Evolutionary conservation across 805 yeast genomes (phyloP).

Genomic region (Starmerella kuoi): DNA sequence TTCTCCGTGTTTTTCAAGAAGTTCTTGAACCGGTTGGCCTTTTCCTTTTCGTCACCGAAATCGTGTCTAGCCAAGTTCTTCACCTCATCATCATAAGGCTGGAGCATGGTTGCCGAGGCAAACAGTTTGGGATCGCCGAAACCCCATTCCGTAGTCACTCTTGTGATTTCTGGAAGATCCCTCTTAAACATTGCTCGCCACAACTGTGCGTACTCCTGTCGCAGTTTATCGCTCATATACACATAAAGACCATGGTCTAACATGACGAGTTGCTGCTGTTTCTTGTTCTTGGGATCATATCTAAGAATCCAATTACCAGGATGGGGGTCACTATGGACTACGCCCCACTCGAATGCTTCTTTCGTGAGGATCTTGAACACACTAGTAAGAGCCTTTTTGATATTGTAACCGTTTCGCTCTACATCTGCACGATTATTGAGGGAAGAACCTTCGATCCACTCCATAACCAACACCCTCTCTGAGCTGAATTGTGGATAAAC

Average conservation of each 20-base stretch:
- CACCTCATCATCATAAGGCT: slow-evolving; percentile 31
- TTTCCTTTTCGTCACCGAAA: slow-evolving; percentile 34
- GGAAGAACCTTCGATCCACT: slow-evolving; percentile 66
- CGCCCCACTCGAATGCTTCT: slow-evolving; percentile 55
- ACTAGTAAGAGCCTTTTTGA: slow-evolving; percentile 36
- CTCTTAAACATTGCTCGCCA: slow-evolving; percentile 53
- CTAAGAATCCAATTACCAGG: slow-evolving; percentile 66
- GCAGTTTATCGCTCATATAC: slow-evolving; percentile 38
- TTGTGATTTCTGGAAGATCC: slow-evolving; percentile 37
- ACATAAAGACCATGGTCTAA: slow-evolving; percentile 69
- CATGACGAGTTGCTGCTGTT: slow-evolving; percentile 41
- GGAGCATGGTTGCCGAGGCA: slow-evolving; percentile 43
- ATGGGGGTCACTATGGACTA: slow-evolving; percentile 66
- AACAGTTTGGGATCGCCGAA: slow-evolving; percentile 51
- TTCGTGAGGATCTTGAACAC: slow-evolving; percentile 42
- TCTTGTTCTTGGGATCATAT: slow-evolving; percentile 11
- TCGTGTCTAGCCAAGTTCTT: slow-evolving; percentile 26
- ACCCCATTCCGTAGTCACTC: slow-evolving; percentile 54
- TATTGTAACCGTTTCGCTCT: slow-evolving; percentile 30
- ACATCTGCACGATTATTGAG: slow-evolving; percentile 39
- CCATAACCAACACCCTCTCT: slow-evolving; percentile 45
- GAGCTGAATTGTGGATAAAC: slow-evolving; percentile 38
- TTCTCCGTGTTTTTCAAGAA: slow-evolving; percentile 51
- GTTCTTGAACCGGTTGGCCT: slow-evolving; percentile 39
- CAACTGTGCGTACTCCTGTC: slow-evolving; percentile 44